These are phyloP conservation scores for Porphyra umbilicalis DNA, from an alignment of 31 red algal species.

Conservation along the genomic window DNA sequence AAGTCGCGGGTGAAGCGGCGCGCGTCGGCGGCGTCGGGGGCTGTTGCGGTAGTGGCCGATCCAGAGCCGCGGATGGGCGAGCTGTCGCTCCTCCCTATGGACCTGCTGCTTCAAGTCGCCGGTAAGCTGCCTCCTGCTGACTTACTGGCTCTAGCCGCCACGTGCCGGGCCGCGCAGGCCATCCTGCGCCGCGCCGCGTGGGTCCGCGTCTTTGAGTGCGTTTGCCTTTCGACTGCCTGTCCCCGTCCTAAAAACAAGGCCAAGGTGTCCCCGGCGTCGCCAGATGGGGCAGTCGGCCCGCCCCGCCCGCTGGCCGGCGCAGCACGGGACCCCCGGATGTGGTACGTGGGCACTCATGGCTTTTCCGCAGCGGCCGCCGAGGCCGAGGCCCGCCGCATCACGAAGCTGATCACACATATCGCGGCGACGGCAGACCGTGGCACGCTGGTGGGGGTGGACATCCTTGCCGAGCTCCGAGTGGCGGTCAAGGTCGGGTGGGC, in stretches of 20 bases:
- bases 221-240: neutral
- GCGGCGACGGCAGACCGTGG: neutral
- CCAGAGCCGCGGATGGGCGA: too few species aligned
- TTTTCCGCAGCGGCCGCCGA: neutral
- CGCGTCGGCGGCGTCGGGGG: too few species aligned
- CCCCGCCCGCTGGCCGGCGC: neutral
- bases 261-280: neutral
- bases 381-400: neutral
- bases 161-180: neutral
- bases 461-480: neutral
- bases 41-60: too few species aligned
- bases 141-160: neutral
- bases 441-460: neutral
- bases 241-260: neutral
- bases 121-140: neutral
- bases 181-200: neutral
- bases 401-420: neutral
- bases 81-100: neutral
- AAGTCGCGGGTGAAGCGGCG: too few species aligned
- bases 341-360: neutral
- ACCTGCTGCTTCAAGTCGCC: neutral
- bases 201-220: neutral
- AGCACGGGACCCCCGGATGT: neutral
- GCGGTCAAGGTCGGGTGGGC: neutral
- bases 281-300: neutral